Conservation (phyloP, 2,329 filamentous ascomycete species). For the Colletotrichum sp. region DNA sequence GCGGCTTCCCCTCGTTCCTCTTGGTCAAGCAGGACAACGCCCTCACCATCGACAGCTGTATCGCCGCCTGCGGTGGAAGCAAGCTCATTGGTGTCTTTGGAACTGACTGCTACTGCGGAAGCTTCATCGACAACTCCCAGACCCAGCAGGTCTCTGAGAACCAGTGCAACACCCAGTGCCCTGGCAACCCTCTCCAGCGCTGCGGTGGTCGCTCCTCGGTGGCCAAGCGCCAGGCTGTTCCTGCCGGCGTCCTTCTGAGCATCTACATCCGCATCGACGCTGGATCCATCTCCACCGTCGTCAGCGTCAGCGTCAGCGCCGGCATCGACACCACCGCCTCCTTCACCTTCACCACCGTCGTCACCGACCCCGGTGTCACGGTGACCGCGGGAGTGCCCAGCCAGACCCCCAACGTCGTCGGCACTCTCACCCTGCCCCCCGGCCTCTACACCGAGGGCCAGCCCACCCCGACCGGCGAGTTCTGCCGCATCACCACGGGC, state of each 20-base stretch:
- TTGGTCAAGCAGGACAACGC: slow-evolving; percentile 20
- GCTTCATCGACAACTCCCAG: slow-evolving; percentile 4
- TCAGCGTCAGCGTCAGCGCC: background rate
- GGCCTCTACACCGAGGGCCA: slow-evolving; percentile 10
- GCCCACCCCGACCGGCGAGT: background rate
- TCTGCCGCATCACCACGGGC: slow-evolving; percentile 6
- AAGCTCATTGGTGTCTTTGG: slow-evolving; percentile 30
- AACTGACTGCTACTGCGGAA: slow-evolving; percentile 35
- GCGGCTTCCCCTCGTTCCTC: slow-evolving; percentile 28
- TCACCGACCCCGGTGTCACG: background rate
- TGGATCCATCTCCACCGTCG: background rate
- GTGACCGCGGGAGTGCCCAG: background rate
- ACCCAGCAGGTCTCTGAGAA: slow-evolving; percentile 13
- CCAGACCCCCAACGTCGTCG: background rate
- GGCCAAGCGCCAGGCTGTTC: background rate
- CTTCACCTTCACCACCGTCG: background rate
- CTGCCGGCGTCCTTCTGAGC: background rate
- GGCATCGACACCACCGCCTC: background rate
- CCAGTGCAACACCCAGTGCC: slow-evolving; percentile 31
- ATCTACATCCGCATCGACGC: slow-evolving; percentile 4
- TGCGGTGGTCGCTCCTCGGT: slow-evolving; percentile 29
- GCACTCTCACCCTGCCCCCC: slow-evolving; percentile 9
- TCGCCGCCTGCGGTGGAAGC: slow-evolving; percentile 22
- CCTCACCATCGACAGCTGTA: slow-evolving; percentile 31
- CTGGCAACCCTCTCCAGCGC: slow-evolving; percentile 25